These are phyloP conservation scores for Fusarium oxysporum DNA, from an alignment of 2,329 filamentous ascomycete species.

Conservation along the genomic window DNA sequence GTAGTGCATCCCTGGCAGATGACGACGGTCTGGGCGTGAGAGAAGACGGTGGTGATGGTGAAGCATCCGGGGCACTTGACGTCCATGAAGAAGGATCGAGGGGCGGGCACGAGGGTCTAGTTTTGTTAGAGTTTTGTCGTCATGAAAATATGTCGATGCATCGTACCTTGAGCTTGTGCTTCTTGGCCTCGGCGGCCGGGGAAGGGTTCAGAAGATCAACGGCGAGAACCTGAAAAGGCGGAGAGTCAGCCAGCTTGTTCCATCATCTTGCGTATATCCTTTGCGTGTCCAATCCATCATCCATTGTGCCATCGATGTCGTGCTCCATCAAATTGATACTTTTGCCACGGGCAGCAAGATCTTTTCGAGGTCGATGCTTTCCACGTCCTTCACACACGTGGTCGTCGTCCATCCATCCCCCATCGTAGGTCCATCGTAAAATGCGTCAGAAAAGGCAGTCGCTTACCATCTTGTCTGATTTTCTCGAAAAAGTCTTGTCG, in stretches of 20 bases:
- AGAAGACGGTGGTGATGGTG: slow-evolving; percentile 99
- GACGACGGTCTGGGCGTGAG: slow-evolving; percentile 99
- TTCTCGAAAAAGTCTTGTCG: slow-evolving; percentile 56
- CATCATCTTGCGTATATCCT: slow-evolving; percentile 30
- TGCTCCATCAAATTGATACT: slow-evolving; percentile 35
- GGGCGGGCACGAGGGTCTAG: slow-evolving; percentile 91
- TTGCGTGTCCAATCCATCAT: slow-evolving; percentile 24
- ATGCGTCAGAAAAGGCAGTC: slow-evolving; percentile 41
- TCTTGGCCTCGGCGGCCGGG: slow-evolving; percentile 96
- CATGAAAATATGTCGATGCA: slow-evolving; percentile 27
- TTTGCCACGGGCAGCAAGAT: slow-evolving; percentile 29
- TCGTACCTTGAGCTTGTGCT: slow-evolving; percentile 99
- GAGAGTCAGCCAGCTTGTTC: slow-evolving; percentile 60
- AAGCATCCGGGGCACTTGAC: slow-evolving; percentile 99
- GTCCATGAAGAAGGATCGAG: slow-evolving; percentile 99
- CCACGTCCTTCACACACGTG: slow-evolving; percentile 33
- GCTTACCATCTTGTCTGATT: slow-evolving; percentile 79
- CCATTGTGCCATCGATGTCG: slow-evolving; percentile 13
- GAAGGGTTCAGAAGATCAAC: slow-evolving; percentile 99
- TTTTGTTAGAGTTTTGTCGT: slow-evolving; percentile 41
- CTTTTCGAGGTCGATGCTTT: slow-evolving; percentile 29
- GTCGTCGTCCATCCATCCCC: slow-evolving; percentile 31
- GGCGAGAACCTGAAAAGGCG: slow-evolving; percentile 87
- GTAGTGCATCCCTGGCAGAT: slow-evolving; percentile 99
- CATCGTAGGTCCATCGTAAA: slow-evolving; percentile 33